phyloP scores from a whole-genome alignment of 164 flowering plant genomes.

The Nelumbo lutea region DNA sequence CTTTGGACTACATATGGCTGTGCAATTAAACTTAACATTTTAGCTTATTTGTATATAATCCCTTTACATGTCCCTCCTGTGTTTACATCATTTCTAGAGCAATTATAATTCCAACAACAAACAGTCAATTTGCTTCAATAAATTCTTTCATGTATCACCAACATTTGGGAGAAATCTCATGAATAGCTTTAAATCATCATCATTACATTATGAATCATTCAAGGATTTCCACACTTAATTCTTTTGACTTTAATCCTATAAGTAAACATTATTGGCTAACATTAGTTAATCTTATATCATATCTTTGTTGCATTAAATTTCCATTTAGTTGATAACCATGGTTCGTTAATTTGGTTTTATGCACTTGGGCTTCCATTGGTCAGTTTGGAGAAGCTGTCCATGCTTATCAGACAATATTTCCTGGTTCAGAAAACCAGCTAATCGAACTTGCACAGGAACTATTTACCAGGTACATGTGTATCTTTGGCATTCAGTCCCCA shows the following conservation, averaged over 20 bases:
- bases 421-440: constrained; percentile 72
- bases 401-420: constrained; percentile 86
- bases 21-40: neutral
- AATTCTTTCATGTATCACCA: too few relatives aligned
- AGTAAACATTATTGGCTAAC: neutral
- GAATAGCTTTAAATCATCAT: too few relatives aligned
- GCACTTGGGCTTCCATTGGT: constrained; percentile 51
- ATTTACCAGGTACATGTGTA: constrained; percentile 42
- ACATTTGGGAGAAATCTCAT: too few relatives aligned
- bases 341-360: neutral
- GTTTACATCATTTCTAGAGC: neutral
- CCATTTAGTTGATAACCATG: neutral
- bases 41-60: neutral
- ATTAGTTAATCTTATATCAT: neutral
- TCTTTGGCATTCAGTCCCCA: neutral
- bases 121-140: too few relatives aligned
- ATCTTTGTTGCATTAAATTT: neutral
- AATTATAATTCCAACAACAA: neutral
- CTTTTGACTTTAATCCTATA: neutral
- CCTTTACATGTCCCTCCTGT: neutral
- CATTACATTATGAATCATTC: too few relatives aligned
- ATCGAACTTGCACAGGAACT: constrained; percentile 56
- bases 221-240: neutral
- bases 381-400: constrained; percentile 81
- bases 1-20: neutral